Evolutionary conservation across 176 grass and related monocot species (phyloP).

Genomic region (Coix lacrymajobi): DNA sequence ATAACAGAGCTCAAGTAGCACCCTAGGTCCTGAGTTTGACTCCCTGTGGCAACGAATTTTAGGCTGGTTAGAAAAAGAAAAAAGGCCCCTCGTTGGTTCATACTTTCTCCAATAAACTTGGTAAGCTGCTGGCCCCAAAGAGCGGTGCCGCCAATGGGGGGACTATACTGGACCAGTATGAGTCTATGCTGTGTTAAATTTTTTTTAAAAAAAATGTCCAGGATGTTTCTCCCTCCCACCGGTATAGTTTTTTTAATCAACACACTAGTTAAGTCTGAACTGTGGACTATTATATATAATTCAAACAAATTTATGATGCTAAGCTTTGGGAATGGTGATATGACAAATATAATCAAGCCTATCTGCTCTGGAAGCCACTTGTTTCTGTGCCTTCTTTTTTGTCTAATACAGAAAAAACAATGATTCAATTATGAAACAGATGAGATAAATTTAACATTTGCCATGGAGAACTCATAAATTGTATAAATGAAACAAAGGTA

Average conservation of each 20-base stretch:
- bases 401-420: background rate
- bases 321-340: background rate
- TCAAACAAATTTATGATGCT: background rate
- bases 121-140: no score
- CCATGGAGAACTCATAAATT: background rate
- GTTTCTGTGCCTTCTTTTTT: background rate
- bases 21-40: no score
- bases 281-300: conserved; percentile 6
- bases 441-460: conserved; percentile 2
- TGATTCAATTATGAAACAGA: background rate
- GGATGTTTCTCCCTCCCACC: background rate
- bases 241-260: background rate
- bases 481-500: conserved; percentile 1
- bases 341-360: background rate
- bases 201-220: no score
- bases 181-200: background rate
- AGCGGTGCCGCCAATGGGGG: no score
- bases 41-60: no score
- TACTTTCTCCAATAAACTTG: no score
- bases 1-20: background rate
- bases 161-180: no score
- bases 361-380: background rate
- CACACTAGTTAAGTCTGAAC: background rate
- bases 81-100: no score
- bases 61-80: no score